Conservation (phyloP, 768 basidiomycete species). For the Podaxis sp. region DNA sequence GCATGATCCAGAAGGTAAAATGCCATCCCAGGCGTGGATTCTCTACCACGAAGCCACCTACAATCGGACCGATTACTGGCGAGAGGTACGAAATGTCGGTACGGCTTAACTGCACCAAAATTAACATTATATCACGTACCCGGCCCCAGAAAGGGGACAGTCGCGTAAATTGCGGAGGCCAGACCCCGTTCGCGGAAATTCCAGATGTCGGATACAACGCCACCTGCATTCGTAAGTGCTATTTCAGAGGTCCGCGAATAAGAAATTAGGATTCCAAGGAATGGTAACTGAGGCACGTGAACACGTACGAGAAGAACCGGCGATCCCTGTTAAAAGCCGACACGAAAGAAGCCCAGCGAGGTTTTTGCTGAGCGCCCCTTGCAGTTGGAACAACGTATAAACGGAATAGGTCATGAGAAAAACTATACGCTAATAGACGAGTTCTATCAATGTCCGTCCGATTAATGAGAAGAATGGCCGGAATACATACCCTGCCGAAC, state of each 20-base stretch:
- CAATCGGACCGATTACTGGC: constrained; percentile 63
- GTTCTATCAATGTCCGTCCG: not conserved
- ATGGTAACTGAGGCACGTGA: constrained; percentile 3
- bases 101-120: not conserved
- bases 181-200: constrained; percentile 57
- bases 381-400: constrained; percentile 54
- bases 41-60: constrained; percentile 62
- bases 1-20: constrained; percentile 67
- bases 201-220: constrained; percentile 60
- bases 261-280: constrained; percentile 2
- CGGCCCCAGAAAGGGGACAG: constrained; percentile 58
- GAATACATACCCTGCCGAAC: constrained; percentile 48
- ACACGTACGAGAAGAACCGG: constrained; percentile 54
- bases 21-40: constrained; percentile 52
- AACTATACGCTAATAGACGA: constrained; percentile 41
- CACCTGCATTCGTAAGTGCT: constrained; percentile 62
- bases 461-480: not conserved
- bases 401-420: constrained; percentile 53
- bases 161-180: constrained; percentile 58
- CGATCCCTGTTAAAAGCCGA: constrained; percentile 56
- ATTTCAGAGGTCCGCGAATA: constrained; percentile 6
- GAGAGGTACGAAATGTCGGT: not conserved
- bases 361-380: constrained; percentile 51
- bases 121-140: constrained; percentile 27
- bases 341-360: constrained; percentile 48